A percentile compares a stretch with the other conserved stretches of the same genome.
Evolutionary conservation across 2,329 filamentous ascomycete genomes (phyloP).

Genomic region (Seiridium cupressi): DNA sequence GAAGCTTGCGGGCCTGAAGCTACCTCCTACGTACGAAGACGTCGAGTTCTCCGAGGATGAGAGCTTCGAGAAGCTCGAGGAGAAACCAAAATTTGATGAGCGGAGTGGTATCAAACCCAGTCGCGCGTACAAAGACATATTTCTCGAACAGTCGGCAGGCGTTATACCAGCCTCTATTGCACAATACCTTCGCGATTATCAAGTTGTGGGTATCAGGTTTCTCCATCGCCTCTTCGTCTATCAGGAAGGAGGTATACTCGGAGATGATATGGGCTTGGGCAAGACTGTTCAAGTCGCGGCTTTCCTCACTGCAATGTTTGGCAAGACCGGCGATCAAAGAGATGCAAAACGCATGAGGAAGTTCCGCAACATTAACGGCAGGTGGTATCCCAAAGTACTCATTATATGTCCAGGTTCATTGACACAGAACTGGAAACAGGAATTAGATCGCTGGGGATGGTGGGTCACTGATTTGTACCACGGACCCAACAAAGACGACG

Average conservation of each 20-base stretch:
- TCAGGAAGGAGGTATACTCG: slow-evolving; percentile 85
- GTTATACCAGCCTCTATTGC: slow-evolving; percentile 86
- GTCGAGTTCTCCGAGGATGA: slow-evolving; percentile 76
- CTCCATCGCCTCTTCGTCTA: slow-evolving; percentile 87
- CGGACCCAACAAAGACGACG: slow-evolving; percentile 65
- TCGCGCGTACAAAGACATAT: slow-evolving; percentile 71
- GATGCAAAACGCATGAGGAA: slow-evolving; percentile 88
- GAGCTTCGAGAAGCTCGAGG: slow-evolving; percentile 56
- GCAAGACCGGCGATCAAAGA: slow-evolving; percentile 86
- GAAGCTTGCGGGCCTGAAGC: slow-evolving; percentile 65
- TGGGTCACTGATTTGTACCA: slow-evolving; percentile 88
- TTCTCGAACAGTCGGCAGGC: slow-evolving; percentile 72
- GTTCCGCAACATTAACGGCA: slow-evolving; percentile 60
- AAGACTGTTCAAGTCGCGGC: slow-evolving; percentile 97
- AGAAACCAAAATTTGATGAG: slow-evolving; percentile 67
- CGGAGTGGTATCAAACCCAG: slow-evolving; percentile 59
- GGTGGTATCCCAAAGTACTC: slow-evolving; percentile 81
- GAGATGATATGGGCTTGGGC: slow-evolving; percentile 96
- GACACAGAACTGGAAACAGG: slow-evolving; percentile 87
- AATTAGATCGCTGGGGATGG: slow-evolving; percentile 90
- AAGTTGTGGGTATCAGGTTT: slow-evolving; percentile 81
- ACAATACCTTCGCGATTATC: slow-evolving; percentile 89
- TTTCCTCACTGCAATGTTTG: slow-evolving; percentile 87
- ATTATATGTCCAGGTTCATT: slow-evolving; percentile 87
- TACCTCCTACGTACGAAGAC: slow-evolving; percentile 76